A percentile compares a stretch with the other conserved stretches of the same genome.
Conservation (phyloP, 768 basidiomycete genomes). For the Flagelloscypha sp. region DNA sequence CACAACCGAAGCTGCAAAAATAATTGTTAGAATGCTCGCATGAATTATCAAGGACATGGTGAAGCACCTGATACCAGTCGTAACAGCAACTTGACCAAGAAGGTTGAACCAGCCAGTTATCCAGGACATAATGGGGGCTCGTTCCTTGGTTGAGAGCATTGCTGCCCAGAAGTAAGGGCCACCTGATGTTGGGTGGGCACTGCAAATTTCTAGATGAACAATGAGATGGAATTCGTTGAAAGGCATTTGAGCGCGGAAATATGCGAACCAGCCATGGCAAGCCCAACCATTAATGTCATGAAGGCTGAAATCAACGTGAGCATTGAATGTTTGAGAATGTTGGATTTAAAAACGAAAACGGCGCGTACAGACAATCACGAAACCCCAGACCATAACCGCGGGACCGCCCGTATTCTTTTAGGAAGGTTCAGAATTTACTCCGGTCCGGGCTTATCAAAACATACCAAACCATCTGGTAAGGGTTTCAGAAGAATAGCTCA, state of each 20-base stretch:
- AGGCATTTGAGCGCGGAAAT: slow-evolving; percentile 7
- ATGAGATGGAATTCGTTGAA: neutral
- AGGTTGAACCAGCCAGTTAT: slow-evolving; percentile 71
- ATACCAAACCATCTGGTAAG: neutral
- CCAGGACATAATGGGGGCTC: slow-evolving; percentile 65
- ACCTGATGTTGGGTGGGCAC: slow-evolving; percentile 63
- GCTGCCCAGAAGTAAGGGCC: slow-evolving; percentile 82
- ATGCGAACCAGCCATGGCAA: slow-evolving; percentile 62
- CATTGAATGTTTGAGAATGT: neutral
- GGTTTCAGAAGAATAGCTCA: neutral
- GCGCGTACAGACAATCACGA: slow-evolving; percentile 50
- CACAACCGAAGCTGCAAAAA: slow-evolving; percentile 46
- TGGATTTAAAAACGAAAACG: too few species aligned
- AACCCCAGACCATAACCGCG: slow-evolving; percentile 73
- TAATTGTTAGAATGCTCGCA: neutral
- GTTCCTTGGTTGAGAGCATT: slow-evolving; percentile 50
- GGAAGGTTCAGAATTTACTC: too few species aligned
- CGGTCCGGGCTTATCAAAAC: too few species aligned
- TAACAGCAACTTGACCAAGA: slow-evolving; percentile 69
- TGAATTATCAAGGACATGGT: neutral
- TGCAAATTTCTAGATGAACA: slow-evolving; percentile 30
- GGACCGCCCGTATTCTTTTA: slow-evolving; percentile 72
- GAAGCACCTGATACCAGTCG: slow-evolving; percentile 57
- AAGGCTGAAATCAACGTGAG: slow-evolving; percentile 28
- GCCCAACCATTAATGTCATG: slow-evolving; percentile 64